Evolutionary conservation across 2,329 filamentous ascomycete genomes (phyloP), one percentile per base, ranked within the genome.

Genomic region (Aspergillus pseudoviridinutans): DNA sequence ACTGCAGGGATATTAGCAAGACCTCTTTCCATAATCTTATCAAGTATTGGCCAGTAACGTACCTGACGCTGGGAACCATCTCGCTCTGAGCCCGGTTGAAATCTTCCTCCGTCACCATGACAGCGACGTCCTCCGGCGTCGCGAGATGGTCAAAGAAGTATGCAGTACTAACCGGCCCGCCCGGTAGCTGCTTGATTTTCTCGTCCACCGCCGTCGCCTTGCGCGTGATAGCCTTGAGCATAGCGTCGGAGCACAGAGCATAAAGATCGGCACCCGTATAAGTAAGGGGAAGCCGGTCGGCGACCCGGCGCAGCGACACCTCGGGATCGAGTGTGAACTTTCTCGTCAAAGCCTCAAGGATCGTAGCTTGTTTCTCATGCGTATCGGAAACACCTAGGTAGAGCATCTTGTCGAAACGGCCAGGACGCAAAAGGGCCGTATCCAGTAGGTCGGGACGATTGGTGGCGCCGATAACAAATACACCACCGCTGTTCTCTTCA

Each of bases 241-340:
- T 99, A 53, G 94, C 92, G 74, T 99, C 94, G 47, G 92, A 96
- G 79, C 93, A 97, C 22, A 99, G 83, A 0, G 94, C 94, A 75
- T 99, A 99, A 70, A 99, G 88, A 77, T 99, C 94, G 61, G 94
- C 94, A 69, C 94, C 94, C 0, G 94, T 99, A 77, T 97, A 99
- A 2, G 93, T 97, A 72, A 97, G 94, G 0, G 94, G 94, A 3
- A 99, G 83, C 10, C 82, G 82, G 53, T 89, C 82, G 3, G 93
- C 89, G 50, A 99, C 86, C 7, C 84, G 78, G 27, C 82, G 74
- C 10, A 99, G 84, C 10, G 91, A 94, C 50, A 97, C 81, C 1
- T 86, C 82, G 0, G 91, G 90, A 62, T 91, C 82, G 53, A 97
- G 85, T 2, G 88, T 89, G 76, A 99, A 99, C 77, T 97, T 99